A percentile compares a stretch with the other conserved stretches of the same genome.
Conservation (phyloP, 1,139 yeast genomes). For the Candida gigantensis region DNA sequence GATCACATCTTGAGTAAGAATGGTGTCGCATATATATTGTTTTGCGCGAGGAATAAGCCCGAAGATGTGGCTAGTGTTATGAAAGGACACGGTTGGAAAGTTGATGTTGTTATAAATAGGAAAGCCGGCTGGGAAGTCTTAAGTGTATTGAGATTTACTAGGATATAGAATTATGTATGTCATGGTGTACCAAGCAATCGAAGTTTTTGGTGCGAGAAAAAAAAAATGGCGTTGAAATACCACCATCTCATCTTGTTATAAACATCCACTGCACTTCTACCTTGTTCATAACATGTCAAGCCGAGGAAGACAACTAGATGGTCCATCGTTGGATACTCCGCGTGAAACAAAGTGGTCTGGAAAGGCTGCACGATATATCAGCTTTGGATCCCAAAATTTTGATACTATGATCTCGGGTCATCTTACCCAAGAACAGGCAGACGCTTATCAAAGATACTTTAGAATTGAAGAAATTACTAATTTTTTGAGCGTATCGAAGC, state of each 20-base stretch:
- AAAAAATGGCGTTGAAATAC: too few species aligned
- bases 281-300: conserved; percentile 4
- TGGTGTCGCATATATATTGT: conserved; percentile 80
- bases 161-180: too few species aligned
- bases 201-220: too few species aligned
- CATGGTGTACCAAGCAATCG: too few species aligned
- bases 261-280: not conserved
- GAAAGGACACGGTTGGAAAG: conserved; percentile 56
- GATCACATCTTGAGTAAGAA: conserved; percentile 44
- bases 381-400: conserved; percentile 30
- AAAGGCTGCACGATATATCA: conserved; percentile 31
- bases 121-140: conserved; percentile 98
- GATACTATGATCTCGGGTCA: conserved; percentile 51
- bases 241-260: not conserved
- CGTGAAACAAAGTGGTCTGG: conserved; percentile 48
- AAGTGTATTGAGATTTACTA: conserved; percentile 58
- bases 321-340: not conserved
- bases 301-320: conserved; percentile 9
- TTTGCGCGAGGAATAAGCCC: conserved; percentile 89
- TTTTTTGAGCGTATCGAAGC: conserved; percentile 47
- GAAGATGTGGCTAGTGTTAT: conserved; percentile 53
- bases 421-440: conserved; percentile 82
- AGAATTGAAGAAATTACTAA: conserved; percentile 76
- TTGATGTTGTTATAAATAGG: conserved; percentile 52
- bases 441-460: conserved; percentile 72